These are phyloP conservation scores for Porphyrellus sp. DNA, from an alignment of 1,284 basidiomycete genomes.

Conservation along the genomic window DNA sequence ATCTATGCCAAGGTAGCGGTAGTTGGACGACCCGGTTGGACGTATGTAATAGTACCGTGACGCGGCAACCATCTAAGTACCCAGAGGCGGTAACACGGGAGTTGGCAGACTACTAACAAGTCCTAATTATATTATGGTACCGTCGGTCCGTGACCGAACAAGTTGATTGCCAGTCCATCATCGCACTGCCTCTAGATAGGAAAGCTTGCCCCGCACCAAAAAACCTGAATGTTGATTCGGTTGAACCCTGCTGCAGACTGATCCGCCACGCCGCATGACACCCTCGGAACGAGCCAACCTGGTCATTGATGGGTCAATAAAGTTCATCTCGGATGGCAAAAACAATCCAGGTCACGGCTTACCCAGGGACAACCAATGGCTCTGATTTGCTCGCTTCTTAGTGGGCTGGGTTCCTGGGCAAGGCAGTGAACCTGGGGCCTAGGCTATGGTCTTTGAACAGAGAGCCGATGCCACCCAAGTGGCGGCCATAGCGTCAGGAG, in stretches of 20 bases:
- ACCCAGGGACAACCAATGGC: too few relatives aligned
- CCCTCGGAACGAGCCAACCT: background rate
- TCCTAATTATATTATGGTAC: slow-evolving; percentile 5
- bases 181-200: slow-evolving; percentile 16
- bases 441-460: too few relatives aligned
- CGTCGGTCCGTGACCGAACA: slow-evolving; percentile 1
- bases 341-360: too few relatives aligned
- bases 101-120: too few relatives aligned
- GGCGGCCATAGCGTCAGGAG: too few relatives aligned
- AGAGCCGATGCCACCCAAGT: too few relatives aligned
- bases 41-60: background rate
- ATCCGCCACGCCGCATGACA: slow-evolving; percentile 12
- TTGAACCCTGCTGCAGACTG: background rate
- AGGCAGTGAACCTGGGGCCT: too few relatives aligned
- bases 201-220: slow-evolving; percentile 7
- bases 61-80: background rate
- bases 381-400: slow-evolving; percentile 1
- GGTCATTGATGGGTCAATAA: slow-evolving; percentile 7
- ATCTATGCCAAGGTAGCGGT: too few relatives aligned
- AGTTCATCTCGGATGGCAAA: slow-evolving; percentile 2
- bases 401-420: background rate
- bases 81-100: too few relatives aligned
- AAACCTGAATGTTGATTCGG: slow-evolving; percentile 4
- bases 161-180: slow-evolving; percentile 10
- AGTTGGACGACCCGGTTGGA: too few relatives aligned